Evolutionary conservation across 306 rosid genomes (phyloP).

Genomic region (Cicer chorassanicum): DNA sequence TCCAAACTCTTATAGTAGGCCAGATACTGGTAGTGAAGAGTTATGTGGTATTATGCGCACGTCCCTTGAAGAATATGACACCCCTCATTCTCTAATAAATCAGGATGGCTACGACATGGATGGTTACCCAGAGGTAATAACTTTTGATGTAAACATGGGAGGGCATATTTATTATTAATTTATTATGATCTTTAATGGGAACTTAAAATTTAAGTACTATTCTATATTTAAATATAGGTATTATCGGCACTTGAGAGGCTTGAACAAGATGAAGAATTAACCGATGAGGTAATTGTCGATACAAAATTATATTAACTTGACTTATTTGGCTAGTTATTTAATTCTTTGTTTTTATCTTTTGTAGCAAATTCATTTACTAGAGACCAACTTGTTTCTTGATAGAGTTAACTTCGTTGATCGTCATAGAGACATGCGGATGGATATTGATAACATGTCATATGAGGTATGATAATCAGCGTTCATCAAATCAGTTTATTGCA

Average conservation of each 20-base stretch:
- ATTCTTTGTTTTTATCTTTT: constrained; percentile 45
- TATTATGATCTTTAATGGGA: constrained; percentile 18
- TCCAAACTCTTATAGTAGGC: constrained; percentile 52
- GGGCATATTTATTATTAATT: constrained; percentile 8
- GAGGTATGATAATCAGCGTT: constrained; percentile 63
- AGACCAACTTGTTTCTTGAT: constrained; percentile 60
- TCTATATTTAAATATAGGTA: constrained; percentile 56
- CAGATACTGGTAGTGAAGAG: constrained; percentile 53
- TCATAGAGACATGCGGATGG: constrained; percentile 90
- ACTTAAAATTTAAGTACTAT: constrained; percentile 7
- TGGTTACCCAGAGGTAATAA: constrained; percentile 76
- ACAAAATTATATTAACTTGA: not conserved
- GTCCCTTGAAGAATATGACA: constrained; percentile 52
- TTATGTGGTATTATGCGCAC: constrained; percentile 42
- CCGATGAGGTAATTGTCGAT: constrained; percentile 67
- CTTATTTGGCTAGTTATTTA: constrained; percentile 27
- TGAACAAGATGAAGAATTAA: constrained; percentile 75
- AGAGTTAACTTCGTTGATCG: constrained; percentile 69
- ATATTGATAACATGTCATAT: constrained; percentile 91
- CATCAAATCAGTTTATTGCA: constrained; percentile 35
- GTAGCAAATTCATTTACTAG: constrained; percentile 82
- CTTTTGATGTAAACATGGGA: constrained; percentile 8
- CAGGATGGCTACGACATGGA: constrained; percentile 57
- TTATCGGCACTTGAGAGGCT: constrained; percentile 80
- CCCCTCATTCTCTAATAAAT: constrained; percentile 49